These are phyloP conservation scores for Apophysomyces sp. DNA, from an alignment of 371 early-diverging fungal species.

Conservation along the genomic window DNA sequence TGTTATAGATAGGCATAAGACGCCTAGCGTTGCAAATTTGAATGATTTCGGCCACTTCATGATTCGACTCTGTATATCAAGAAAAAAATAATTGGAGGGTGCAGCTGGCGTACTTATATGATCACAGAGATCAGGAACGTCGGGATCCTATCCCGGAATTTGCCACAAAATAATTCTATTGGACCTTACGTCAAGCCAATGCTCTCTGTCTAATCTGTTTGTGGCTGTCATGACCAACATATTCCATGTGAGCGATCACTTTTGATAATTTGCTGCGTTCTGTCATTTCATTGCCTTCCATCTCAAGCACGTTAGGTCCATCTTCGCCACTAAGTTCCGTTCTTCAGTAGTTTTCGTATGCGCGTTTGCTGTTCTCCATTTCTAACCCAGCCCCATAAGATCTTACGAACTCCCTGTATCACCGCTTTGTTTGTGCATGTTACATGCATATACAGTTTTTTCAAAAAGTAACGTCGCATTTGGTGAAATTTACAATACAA, in stretches of 20 bases:
- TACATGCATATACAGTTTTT: slow-evolving; percentile 65
- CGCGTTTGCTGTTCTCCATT: slow-evolving; percentile 35
- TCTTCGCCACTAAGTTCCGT: slow-evolving; percentile 43
- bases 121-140: neutral
- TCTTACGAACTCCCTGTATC: slow-evolving; percentile 67
- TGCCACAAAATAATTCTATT: neutral
- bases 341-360: slow-evolving; percentile 29
- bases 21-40: neutral
- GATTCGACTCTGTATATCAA: no score
- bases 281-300: slow-evolving; percentile 24
- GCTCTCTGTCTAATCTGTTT: slow-evolving; percentile 55
- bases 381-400: slow-evolving; percentile 55
- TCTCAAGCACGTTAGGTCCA: slow-evolving; percentile 28
- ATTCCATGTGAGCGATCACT: no score
- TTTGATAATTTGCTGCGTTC: no score
- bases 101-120: no score
- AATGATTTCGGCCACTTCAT: neutral
- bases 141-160: neutral
- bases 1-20: neutral
- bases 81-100: no score
- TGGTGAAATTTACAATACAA: slow-evolving; percentile 71
- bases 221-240: slow-evolving; percentile 29
- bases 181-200: slow-evolving; percentile 39
- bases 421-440: slow-evolving; percentile 66
- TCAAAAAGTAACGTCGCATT: slow-evolving; percentile 60